phyloP scores from a whole-genome alignment of 805 yeast species.

The Zygotorulaspora florentina region DNA sequence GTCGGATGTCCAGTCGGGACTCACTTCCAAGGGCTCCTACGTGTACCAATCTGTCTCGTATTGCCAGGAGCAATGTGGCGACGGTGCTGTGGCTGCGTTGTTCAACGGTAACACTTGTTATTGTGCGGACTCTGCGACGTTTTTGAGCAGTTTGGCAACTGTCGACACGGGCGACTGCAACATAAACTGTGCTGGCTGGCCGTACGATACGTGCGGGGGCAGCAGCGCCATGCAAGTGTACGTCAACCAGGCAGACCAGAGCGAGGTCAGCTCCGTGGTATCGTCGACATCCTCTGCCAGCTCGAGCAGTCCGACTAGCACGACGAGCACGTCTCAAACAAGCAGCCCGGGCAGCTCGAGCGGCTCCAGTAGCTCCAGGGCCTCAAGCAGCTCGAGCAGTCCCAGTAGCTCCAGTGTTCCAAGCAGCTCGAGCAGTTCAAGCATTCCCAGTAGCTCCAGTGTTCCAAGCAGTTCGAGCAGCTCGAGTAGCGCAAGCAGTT shows the following conservation, averaged over 20 bases:
- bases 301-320: conserved; percentile 2
- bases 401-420: conserved; percentile 3
- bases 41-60: conserved; percentile 56
- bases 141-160: conserved; percentile 35
- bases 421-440: conserved; percentile 5
- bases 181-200: conserved; percentile 58
- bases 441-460: conserved; percentile 1
- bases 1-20: conserved; percentile 22
- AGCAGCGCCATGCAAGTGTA: conserved; percentile 45
- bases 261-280: not conserved
- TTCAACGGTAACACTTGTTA: conserved; percentile 55
- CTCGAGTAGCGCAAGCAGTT: conserved; percentile 2
- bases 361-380: not conserved
- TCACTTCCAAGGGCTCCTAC: conserved; percentile 43
- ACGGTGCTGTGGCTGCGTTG: conserved; percentile 48
- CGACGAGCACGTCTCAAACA: conserved; percentile 1
- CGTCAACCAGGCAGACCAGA: conserved; percentile 32
- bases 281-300: not conserved
- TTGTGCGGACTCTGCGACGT: conserved; percentile 49
- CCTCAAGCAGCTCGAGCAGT: not conserved
- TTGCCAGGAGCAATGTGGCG: conserved; percentile 52
- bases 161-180: conserved; percentile 37
- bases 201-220: conserved; percentile 62
- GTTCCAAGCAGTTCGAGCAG: conserved; percentile 5
- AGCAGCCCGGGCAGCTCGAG: conserved; percentile 18